These are phyloP conservation scores for Blastobotrys malaysiensis DNA, from an alignment of 1,139 yeast species.

Conservation along the genomic window DNA sequence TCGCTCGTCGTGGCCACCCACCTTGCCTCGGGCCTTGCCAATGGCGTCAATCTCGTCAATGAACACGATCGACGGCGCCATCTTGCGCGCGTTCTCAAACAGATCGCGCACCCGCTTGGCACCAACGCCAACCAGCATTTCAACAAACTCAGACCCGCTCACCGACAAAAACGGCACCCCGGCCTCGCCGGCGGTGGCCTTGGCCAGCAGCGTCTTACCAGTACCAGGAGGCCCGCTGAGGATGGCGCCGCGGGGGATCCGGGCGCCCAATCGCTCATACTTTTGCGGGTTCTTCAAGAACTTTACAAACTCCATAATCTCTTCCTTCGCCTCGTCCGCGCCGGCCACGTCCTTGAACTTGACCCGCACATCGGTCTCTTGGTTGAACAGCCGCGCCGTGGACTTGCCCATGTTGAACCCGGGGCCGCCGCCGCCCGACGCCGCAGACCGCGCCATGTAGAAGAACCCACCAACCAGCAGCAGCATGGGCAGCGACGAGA, in stretches of 20 bases:
- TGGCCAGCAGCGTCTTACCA: slow-evolving; percentile 92
- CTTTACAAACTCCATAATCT: slow-evolving; percentile 94
- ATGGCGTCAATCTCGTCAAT: slow-evolving; percentile 98
- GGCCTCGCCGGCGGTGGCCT: slow-evolving; percentile 99
- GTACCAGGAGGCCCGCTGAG: slow-evolving; percentile 98
- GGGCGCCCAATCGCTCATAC: slow-evolving; percentile 89
- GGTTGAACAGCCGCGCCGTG: slow-evolving; percentile 85
- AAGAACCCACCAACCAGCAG: slow-evolving; percentile 80
- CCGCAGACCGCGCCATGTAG: slow-evolving; percentile 55
- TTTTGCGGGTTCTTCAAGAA: slow-evolving; percentile 87
- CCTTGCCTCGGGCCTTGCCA: slow-evolving; percentile 86
- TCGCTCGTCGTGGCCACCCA: slow-evolving; percentile 91
- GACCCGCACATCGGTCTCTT: slow-evolving; percentile 82
- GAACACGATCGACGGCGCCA: slow-evolving; percentile 90
- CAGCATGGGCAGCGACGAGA: slow-evolving; percentile 77
- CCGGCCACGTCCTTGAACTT: slow-evolving; percentile 95
- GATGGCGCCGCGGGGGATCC: slow-evolving; percentile 96
- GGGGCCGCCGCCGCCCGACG: slow-evolving; percentile 33
- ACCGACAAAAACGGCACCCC: slow-evolving; percentile 94
- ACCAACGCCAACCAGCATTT: slow-evolving; percentile 99
- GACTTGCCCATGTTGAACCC: slow-evolving; percentile 60
- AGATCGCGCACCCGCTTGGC: slow-evolving; percentile 95
- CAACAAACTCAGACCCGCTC: slow-evolving; percentile 97
- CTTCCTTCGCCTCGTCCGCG: slow-evolving; percentile 92
- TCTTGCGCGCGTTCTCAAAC: slow-evolving; percentile 84